Evolutionary conservation across 2,329 filamentous ascomycete genomes (phyloP).

Genomic region (Diaporthe sp.): DNA sequence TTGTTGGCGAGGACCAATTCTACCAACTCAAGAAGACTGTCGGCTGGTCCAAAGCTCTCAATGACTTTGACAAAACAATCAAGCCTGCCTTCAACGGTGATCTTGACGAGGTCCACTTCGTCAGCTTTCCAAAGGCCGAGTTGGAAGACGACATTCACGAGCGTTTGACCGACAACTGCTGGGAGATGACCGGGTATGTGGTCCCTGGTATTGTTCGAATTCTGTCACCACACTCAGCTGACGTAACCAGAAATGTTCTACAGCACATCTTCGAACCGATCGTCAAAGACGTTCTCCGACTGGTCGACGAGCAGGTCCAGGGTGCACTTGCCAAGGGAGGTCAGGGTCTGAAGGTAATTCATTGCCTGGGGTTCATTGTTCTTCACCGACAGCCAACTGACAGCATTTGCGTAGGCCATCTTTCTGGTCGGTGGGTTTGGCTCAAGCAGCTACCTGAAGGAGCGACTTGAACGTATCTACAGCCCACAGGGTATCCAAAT

Average conservation of each 20-base stretch:
- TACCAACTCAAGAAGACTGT: background rate
- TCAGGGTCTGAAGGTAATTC: background rate
- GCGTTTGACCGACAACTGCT: background rate
- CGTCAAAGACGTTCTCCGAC: background rate
- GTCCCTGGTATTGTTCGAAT: no score
- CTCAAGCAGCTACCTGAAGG: slow-evolving; percentile 15
- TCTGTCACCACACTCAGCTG: background rate
- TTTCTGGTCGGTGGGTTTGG: slow-evolving; percentile 26
- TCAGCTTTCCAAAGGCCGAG: background rate
- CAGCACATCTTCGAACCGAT: background rate
- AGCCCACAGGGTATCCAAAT: background rate
- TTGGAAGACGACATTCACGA: background rate
- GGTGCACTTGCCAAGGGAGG: background rate
- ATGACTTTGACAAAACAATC: slow-evolving; percentile 27
- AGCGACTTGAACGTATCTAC: background rate
- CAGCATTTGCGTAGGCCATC: background rate
- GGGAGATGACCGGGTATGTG: slow-evolving; percentile 20
- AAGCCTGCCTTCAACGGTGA: slow-evolving; percentile 14
- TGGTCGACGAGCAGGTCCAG: background rate
- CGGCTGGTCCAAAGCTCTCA: slow-evolving; percentile 7
- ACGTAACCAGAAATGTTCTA: background rate
- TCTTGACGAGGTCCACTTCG: background rate
- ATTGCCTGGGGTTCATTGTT: no score
- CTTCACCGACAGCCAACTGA: background rate
- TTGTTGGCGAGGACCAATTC: slow-evolving; percentile 16